Evolutionary conservation across 2,329 filamentous ascomycete genomes (phyloP), one percentile per base, ranked within the genome.

Genomic region (Aspergillus udagawae): DNA sequence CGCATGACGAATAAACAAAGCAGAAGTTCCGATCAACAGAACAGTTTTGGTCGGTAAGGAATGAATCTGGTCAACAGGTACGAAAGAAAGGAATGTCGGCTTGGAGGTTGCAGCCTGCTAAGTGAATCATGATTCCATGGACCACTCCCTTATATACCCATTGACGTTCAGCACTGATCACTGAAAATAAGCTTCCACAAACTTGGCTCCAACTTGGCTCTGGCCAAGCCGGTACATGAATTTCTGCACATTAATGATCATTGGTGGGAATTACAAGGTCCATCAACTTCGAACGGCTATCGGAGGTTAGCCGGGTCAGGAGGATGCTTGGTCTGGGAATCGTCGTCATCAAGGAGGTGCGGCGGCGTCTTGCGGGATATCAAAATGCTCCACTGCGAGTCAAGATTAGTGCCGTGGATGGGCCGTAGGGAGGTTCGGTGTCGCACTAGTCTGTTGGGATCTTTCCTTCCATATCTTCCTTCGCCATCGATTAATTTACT

Each of bases 1-100:
- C 58, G 65, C 66, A 68, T 67, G 41, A 57, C 58, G 59, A 61
- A 52, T 47, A 20, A 55, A 25, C 2, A 25, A 25, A 25, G 23
- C 23, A 25, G 23, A 27, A 17, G 52, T 57, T 61, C 57, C 50
- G 57, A 21, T 61, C 59, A 57, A 60, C 59, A 60, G 59, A 61
- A 61, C 49, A 49, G 14, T 35, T 35, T 17, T 35, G 7, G 21
- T 32, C 21, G 17, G 4, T 25, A 21, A 38, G 38, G 35, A 52
- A 52, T 41, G 12, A 27, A 20, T 21, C 41, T 44, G 8, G 20
- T 21, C 41, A 44, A 44, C 41, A 44, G 29, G 29, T 42, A 49
- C 3, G 44, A 44, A 52, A 52, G 27, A 35, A 57, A 59, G 32
- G 49, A 52, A 48, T 14, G 48, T 49, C 49, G 25, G 41, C 14